Conservation (phyloP, 2,329 filamentous ascomycete genomes). For the Gnomoniopsis sp. region DNA sequence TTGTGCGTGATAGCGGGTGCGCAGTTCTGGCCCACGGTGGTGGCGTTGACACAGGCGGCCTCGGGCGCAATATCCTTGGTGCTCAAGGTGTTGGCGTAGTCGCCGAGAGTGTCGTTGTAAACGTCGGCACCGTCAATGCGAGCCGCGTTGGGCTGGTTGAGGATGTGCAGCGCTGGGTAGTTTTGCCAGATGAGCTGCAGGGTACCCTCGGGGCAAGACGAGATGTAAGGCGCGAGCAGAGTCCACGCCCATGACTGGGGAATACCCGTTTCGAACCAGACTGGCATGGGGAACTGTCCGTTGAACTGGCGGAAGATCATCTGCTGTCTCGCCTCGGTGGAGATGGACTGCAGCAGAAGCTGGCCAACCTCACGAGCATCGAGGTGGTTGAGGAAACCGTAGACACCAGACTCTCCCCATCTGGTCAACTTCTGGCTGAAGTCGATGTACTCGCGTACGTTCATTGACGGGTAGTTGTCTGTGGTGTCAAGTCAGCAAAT, state of each 20-base stretch:
- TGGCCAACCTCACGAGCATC: slow-evolving; percentile 72
- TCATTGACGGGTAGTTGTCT: slow-evolving; percentile 74
- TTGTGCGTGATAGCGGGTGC: slow-evolving; percentile 64
- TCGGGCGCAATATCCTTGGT: slow-evolving; percentile 39
- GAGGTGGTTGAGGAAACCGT: slow-evolving; percentile 76
- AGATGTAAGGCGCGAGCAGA: slow-evolving; percentile 76
- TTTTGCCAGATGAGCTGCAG: slow-evolving; percentile 82
- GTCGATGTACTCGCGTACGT: slow-evolving; percentile 74
- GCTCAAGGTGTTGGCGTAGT: slow-evolving; percentile 53
- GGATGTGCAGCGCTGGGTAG: slow-evolving; percentile 67
- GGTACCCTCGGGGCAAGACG: slow-evolving; percentile 67
- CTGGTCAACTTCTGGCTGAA: slow-evolving; percentile 84
- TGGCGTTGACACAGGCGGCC: slow-evolving; percentile 57
- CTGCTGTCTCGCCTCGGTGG: slow-evolving; percentile 78
- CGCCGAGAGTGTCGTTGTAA: slow-evolving; percentile 61
- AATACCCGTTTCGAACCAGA: slow-evolving; percentile 76
- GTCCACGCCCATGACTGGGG: slow-evolving; percentile 87
- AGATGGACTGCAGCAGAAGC: slow-evolving; percentile 71
- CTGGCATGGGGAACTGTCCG: slow-evolving; percentile 76
- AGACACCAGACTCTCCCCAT: slow-evolving; percentile 75
- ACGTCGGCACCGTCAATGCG: slow-evolving; percentile 61
- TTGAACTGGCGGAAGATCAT: slow-evolving; percentile 81
- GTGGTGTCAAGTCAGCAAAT: no score
- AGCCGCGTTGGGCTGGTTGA: slow-evolving; percentile 75
- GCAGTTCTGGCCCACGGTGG: slow-evolving; percentile 54